Base-by-base conservation (phyloP, 176 grass and related monocot species). In the Aegilops tauschii region DNA sequence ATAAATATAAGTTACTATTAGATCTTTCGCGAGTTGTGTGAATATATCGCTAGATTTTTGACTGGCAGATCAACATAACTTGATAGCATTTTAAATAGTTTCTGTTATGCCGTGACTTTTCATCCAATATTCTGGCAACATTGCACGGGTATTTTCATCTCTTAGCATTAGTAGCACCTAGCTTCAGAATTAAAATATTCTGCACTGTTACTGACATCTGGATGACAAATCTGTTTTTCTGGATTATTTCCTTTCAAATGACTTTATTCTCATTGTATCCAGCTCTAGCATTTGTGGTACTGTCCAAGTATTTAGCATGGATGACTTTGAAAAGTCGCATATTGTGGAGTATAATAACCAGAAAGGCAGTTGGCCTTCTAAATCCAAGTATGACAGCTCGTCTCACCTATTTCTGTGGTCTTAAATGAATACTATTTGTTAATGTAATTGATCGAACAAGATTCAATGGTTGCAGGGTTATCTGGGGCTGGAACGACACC, bases 401-500 rank as follows among this genome's bases (percentile, higher is more conserved):
- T 67, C 47, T 68, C 16, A 64, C 72, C 5, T 49, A 49, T 49
- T 49, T 49, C 45, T 49, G 17, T 54, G 50, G 18, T 54, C 49
- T 74, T 74, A 45, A 36, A 29, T 29, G 5, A 61, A 11, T 86
- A 28, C 5, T 66, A 49, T 6, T 80, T 44, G 20, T 23, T 62
- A 10, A 64, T 23, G 34, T 63, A 63, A 80, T 27, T 45, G 11
- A 45, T 73, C 34, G 45, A 35, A 75, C 61, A 63, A 37, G 27
- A 31, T 76, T 31, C 8, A 12, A 25, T 42, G 77, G 17, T 87
- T 81, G 34, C 85, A 95, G 93, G 84, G 90, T 86, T 54, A 90
- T 95, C 75, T 95, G 93, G 93, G 83, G 93, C 72, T 92, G 93
- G 93, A 91, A 90, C 14, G 76, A 83, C 64, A 81, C 70, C 5